phyloP scores from a whole-genome alignment of 345 rosid species.

The Dovyalis caffra region DNA sequence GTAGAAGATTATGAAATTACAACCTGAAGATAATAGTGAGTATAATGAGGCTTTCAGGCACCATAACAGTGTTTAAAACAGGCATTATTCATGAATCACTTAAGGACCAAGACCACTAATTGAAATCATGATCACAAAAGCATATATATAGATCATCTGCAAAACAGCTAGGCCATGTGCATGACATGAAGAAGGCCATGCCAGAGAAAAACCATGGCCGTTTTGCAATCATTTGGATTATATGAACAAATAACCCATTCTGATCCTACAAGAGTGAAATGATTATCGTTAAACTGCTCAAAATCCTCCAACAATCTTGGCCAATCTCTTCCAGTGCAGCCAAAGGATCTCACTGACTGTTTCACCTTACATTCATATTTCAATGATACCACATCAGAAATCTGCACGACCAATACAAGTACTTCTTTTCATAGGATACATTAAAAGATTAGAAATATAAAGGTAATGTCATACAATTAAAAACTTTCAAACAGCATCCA shows the following conservation, averaged over 20 bases:
- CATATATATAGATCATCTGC: background rate
- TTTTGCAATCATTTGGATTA: background rate
- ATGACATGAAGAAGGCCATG: background rate
- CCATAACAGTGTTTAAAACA: background rate
- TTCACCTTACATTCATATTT: background rate
- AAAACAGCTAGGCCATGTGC: background rate
- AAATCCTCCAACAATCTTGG: background rate
- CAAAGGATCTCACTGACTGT: background rate
- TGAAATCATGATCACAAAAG: background rate
- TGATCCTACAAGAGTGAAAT: background rate
- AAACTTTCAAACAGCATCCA: too few relatives aligned
- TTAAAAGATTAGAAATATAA: too few relatives aligned
- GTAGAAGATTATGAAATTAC: constrained; percentile 14
- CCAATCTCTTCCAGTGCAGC: background rate
- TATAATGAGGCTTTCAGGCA: background rate
- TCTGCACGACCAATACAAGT: background rate
- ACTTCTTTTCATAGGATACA: too few relatives aligned
- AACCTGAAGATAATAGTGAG: background rate
- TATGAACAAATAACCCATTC: background rate
- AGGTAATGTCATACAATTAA: too few relatives aligned
- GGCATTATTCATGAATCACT: background rate
- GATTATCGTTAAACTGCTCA: background rate
- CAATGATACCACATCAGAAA: background rate
- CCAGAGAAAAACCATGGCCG: background rate
- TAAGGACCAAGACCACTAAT: background rate